These are phyloP conservation scores for Sedum album DNA, from an alignment of 164 flowering plant genomes.

Conservation along the genomic window DNA sequence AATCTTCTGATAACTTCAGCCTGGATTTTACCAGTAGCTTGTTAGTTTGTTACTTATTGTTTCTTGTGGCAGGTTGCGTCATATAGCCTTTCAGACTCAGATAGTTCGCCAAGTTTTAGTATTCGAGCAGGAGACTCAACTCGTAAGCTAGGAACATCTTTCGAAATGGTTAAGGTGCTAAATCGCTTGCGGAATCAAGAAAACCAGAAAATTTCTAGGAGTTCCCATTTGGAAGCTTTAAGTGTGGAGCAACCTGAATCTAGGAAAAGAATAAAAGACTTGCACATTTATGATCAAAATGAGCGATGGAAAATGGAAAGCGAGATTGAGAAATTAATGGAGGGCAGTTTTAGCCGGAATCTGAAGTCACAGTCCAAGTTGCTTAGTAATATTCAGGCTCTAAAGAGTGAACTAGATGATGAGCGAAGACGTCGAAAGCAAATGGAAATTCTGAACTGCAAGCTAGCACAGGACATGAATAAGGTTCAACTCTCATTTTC, in stretches of 20 bases:
- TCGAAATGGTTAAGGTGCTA: constrained; percentile 64
- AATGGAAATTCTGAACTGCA: constrained; percentile 60
- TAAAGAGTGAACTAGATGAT: constrained; percentile 52
- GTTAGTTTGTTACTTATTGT: background rate
- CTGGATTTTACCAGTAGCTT: background rate
- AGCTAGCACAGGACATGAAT: constrained; percentile 54
- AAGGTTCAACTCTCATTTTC: constrained; percentile 44
- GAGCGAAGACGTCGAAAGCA: constrained; percentile 62
- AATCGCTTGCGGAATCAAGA: constrained; percentile 81
- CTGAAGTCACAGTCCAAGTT: constrained; percentile 25
- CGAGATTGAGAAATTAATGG: constrained; percentile 40
- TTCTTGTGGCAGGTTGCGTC: constrained; percentile 42
- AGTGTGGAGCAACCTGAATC: constrained; percentile 52
- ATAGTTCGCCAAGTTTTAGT: constrained; percentile 43
- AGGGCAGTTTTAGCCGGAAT: constrained; percentile 39
- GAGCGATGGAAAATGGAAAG: constrained; percentile 43
- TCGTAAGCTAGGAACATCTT: constrained; percentile 57
- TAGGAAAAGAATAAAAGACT: constrained; percentile 32
- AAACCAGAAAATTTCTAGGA: constrained; percentile 63
- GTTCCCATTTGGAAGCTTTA: constrained; percentile 47
- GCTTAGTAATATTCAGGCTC: constrained; percentile 39
- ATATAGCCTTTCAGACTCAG: constrained; percentile 40
- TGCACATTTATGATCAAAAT: constrained; percentile 42
- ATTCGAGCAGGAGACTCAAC: constrained; percentile 34
- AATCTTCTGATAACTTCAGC: background rate